Evolutionary conservation across 345 rosid species (phyloP).

Genomic region (Psidium friedrichsthalianum): DNA sequence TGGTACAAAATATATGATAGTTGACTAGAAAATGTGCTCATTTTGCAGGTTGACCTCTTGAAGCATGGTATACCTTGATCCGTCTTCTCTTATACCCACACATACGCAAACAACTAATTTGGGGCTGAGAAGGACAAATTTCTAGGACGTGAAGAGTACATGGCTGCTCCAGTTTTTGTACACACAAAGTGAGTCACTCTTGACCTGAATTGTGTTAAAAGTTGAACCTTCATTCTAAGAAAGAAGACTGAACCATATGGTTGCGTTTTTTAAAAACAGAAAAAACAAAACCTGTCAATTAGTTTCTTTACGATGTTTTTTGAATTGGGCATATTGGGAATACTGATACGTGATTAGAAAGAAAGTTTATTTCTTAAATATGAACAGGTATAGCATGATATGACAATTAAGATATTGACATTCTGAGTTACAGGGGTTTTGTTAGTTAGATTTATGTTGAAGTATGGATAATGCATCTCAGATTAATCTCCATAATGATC

Average conservation of each 20-base stretch:
- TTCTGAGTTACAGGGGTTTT: background rate
- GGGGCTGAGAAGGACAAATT: conserved; percentile 42
- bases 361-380: background rate
- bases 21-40: background rate
- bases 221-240: background rate
- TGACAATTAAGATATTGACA: background rate
- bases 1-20: background rate
- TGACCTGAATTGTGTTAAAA: background rate
- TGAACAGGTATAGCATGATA: background rate
- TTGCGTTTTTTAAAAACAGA: background rate
- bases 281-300: background rate
- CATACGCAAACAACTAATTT: conserved; percentile 30
- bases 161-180: conserved; percentile 69
- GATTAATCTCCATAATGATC: background rate
- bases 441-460: background rate
- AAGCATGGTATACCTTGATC: conserved; percentile 81
- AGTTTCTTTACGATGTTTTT: background rate
- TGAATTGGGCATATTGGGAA: background rate
- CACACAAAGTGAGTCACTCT: conserved; percentile 55
- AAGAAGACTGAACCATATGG: background rate
- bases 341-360: background rate
- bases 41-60: conserved; percentile 65
- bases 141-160: conserved; percentile 44
- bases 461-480: background rate
- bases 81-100: conserved; percentile 35